These are phyloP conservation scores for Astrephomene gubernaculifera DNA, from an alignment of 139 green algal genomes.

Conservation along the genomic window DNA sequence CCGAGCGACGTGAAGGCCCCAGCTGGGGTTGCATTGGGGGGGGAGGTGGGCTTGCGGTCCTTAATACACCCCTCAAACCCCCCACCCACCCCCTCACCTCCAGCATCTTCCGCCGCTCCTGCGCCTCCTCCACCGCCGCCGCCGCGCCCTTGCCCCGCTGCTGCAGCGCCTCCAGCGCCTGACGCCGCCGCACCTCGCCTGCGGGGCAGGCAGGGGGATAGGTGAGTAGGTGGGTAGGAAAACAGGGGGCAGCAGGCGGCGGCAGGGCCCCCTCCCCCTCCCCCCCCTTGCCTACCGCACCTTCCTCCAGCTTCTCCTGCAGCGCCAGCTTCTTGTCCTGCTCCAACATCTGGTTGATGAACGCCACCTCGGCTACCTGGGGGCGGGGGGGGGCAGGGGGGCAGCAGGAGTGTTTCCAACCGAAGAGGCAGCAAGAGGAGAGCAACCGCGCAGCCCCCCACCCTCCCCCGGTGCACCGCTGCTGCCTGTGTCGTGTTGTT, in stretches of 20 bases:
- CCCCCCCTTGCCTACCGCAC: neutral
- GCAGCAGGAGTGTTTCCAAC: too few species aligned
- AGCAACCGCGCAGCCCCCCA: neutral
- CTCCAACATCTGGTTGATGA: conserved; percentile 73
- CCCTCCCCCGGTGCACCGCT: neutral
- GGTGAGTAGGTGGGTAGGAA: neutral
- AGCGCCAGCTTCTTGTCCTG: conserved; percentile 69
- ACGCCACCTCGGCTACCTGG: conserved; percentile 69
- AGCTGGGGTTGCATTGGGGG: too few species aligned
- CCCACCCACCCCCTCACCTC: neutral
- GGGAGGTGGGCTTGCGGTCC: too few species aligned
- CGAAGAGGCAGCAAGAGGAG: too few species aligned
- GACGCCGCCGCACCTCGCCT: conserved; percentile 54
- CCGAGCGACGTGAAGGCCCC: too few species aligned
- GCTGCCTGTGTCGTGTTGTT: too few species aligned
- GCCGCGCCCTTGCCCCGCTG: conserved; percentile 55
- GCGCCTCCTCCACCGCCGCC: conserved; percentile 59
- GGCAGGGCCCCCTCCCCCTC: neutral
- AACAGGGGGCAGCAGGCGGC: neutral
- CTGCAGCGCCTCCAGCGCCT: conserved; percentile 58
- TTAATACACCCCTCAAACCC: too few species aligned
- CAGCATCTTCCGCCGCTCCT: conserved; percentile 48
- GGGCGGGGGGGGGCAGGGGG: too few species aligned
- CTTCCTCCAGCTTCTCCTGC: conserved; percentile 70
- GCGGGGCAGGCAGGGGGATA: neutral